Evolutionary conservation across 2,329 filamentous ascomycete genomes (phyloP).

Genomic region (Nemania bipapillata): DNA sequence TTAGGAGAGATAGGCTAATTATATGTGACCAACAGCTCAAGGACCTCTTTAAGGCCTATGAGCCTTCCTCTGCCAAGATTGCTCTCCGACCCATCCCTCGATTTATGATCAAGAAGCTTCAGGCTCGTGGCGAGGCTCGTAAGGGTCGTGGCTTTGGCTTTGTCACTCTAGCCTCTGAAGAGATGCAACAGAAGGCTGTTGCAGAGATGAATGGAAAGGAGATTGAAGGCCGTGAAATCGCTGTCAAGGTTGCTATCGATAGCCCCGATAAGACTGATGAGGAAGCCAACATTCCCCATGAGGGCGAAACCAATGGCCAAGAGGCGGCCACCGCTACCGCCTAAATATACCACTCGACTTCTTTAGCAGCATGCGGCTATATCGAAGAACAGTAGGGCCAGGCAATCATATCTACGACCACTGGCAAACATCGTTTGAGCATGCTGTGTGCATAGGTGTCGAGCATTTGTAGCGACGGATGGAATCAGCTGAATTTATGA

Average conservation of each 20-base stretch:
- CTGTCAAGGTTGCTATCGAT: constrained; percentile 99
- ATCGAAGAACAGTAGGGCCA: constrained; percentile 42
- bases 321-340: constrained; percentile 51
- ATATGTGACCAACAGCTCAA: constrained; percentile 74
- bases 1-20: constrained; percentile 29
- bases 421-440: constrained; percentile 43
- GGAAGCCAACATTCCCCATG: constrained; percentile 72
- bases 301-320: constrained; percentile 58
- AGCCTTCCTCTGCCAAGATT: constrained; percentile 95
- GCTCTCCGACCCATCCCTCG: constrained; percentile 97
- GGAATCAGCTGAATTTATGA: constrained; percentile 48
- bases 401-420: constrained; percentile 40
- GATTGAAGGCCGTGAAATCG: constrained; percentile 97
- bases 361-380: constrained; percentile 42
- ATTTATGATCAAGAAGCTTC: constrained; percentile 99
- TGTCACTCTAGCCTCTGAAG: constrained; percentile 93
- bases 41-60: constrained; percentile 93
- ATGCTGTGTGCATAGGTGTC: constrained; percentile 41
- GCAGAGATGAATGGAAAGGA: constrained; percentile 99
- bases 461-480: constrained; percentile 42
- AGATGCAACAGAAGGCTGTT: constrained; percentile 96
- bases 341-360: constrained; percentile 35
- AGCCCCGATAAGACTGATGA: constrained; percentile 96
- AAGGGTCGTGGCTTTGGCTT: constrained; percentile 99
- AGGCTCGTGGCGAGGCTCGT: constrained; percentile 95